A percentile compares a stretch with the other conserved stretches of the same genome.
phyloP scores from a whole-genome alignment of 805 yeast genomes.

The Komagataella mondaviorum region DNA sequence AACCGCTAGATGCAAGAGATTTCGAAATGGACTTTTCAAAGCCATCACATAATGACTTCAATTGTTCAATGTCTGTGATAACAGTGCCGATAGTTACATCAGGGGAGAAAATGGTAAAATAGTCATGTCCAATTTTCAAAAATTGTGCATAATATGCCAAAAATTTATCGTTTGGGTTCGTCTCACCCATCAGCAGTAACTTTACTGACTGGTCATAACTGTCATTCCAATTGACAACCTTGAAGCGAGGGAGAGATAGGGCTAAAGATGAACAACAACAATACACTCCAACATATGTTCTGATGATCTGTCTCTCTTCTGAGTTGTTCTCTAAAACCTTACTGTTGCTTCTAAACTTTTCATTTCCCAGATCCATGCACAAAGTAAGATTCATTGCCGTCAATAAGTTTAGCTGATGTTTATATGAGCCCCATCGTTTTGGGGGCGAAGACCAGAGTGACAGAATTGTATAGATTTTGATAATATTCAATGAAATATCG shows the following conservation, averaged over 20 bases:
- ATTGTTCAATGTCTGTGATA: background rate
- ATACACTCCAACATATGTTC: conserved; percentile 34
- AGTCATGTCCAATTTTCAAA: conserved; percentile 36
- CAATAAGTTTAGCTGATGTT: conserved; percentile 34
- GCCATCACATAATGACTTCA: conserved; percentile 19
- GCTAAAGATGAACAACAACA: conserved; percentile 38
- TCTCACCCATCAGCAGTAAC: conserved; percentile 20
- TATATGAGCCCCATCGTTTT: conserved; percentile 34
- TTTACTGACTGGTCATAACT: conserved; percentile 25
- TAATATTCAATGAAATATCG: conserved; percentile 25
- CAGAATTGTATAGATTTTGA: conserved; percentile 28
- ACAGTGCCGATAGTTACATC: conserved; percentile 3
- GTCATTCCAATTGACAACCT: conserved; percentile 32
- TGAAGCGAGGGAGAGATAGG: conserved; percentile 35
- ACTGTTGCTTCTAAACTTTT: conserved; percentile 13
- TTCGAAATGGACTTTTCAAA: conserved; percentile 27
- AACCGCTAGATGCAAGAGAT: conserved; percentile 25
- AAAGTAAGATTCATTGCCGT: conserved; percentile 29
- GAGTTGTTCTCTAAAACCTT: conserved; percentile 14
- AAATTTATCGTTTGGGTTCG: conserved; percentile 24
- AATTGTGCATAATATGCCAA: conserved; percentile 29
- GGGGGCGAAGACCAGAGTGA: conserved; percentile 45
- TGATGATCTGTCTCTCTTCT: conserved; percentile 21
- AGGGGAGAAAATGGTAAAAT: conserved; percentile 25
- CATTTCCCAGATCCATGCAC: conserved; percentile 35